Evolutionary conservation across 1,284 basidiomycete genomes (phyloP), one percentile per base, ranked within the genome.

Genomic region (Fomes fomentarius): DNA sequence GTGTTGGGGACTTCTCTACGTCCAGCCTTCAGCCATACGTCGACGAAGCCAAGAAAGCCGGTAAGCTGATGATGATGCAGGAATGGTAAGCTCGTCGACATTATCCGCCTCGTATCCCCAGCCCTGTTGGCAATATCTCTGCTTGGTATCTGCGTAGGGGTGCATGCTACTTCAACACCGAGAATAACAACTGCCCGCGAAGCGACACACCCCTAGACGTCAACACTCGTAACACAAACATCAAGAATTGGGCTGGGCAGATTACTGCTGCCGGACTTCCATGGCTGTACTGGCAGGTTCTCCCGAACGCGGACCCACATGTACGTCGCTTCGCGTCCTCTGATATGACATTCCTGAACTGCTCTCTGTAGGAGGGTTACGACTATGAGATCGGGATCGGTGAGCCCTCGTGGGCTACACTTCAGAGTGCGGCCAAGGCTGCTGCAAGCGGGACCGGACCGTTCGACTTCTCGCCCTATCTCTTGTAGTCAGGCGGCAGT

Each of bases 211-310:
- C n/a, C 14, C 65, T 69, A 33, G 47, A 60, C 24, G 52, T 58
- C 3, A 48, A 43, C 28, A 64, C 63, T 17, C 66, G 71, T 33
- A 69, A 70, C 54, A 42, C 35, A 26, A 71, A 72, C 57, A 69
- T 75, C 49, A 40, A 65, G 54, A 57, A 52, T 14, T 74, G 70
- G 48, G 70, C 72, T 10, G 47, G 49, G 10, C 66, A 67, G n/a
- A 72, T 76, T 53, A 64, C 61, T 47, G 69, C 58, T 14, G 69
- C 71, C n/a, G 71, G 71, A 47, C 66, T 74, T 7, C 64, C 73
- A 2, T 74, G 70, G 71, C 47, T 74, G 11, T 74, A 74, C 57
- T 74, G 72, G 71, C 66, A 74, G 58, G 64, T 72, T 33, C 64
- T 74, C 50, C 72, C 69, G 33, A 72, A 74, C 55, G 33, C 64